Base-by-base conservation (phyloP, 805 yeast species). In the Crinitomyces ghanaensis region DNA sequence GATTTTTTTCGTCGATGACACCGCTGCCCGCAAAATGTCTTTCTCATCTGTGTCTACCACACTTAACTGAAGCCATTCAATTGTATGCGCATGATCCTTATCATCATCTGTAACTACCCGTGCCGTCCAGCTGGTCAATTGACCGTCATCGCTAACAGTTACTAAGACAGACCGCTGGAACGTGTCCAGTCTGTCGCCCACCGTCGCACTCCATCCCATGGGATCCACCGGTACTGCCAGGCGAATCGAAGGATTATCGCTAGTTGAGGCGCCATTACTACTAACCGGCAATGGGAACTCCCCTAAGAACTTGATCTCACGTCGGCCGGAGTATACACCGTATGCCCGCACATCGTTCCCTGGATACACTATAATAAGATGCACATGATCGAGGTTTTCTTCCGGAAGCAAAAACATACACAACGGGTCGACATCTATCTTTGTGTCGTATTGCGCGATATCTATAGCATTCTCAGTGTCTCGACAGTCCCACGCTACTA, bases 1-100 rank as follows among this genome's bases (percentile, higher is more conserved):
- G 28, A 84, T 56, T 44, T 81, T 83, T 32, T 74, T 71, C 6
- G 77, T 70, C 0, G 91, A 74, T 0, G 95, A 80, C 0, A 86
- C 93, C 32, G 76, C 72, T 2, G 83, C 65, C 30, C 63, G 62
- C 9, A 68, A 53, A 2, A 78, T 70, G 19, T 67, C 56, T 4
- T 40, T 33, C 3, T 79, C 63, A 17, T 74, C 76, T 0, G 94
- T 77, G 28, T 63, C 60, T 18, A 82, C 56, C 2, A 54, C 50
- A 19, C 62, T 61, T 2, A 67, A 63, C 31, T 67, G 59, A 3
- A 56, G 53, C 91, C 93, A 83, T 5, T 33, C 33, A 1, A 78
- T 50, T 7, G n/a, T n/a, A n/a, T n/a, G n/a, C n/a, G n/a, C n/a
- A n/a, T n/a, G n/a, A n/a, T n/a, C n/a, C 12, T 32, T 36, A 5